These are phyloP conservation scores for Aurifilum marmelostoma DNA, from an alignment of 2,329 filamentous ascomycete species.

Conservation along the genomic window DNA sequence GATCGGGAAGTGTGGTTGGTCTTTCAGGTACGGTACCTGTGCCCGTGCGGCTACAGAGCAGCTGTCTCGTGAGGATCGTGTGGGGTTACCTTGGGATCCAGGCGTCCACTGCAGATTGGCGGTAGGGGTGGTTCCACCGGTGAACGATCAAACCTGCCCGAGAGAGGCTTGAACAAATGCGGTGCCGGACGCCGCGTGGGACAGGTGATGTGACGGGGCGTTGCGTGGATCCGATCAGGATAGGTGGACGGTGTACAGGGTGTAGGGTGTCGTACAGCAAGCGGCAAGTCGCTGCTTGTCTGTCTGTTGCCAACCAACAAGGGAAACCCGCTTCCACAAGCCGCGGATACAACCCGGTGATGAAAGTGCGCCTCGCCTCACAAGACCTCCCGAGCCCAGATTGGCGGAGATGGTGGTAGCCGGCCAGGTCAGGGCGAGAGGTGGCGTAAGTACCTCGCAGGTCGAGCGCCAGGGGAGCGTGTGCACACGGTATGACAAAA, in stretches of 20 bases:
- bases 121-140: constrained; percentile 27
- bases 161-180: constrained; percentile 24
- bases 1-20: constrained; percentile 26
- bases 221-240: constrained; percentile 21
- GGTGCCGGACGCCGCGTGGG: constrained; percentile 27
- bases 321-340: constrained; percentile 13
- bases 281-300: constrained; percentile 19
- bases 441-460: constrained; percentile 20
- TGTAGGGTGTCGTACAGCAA: constrained; percentile 15
- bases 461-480: constrained; percentile 16
- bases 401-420: constrained; percentile 10
- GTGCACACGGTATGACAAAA: constrained; percentile 8
- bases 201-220: constrained; percentile 28
- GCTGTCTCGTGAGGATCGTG: constrained; percentile 17
- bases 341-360: constrained; percentile 21
- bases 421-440: constrained; percentile 3
- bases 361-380: constrained; percentile 19
- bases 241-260: constrained; percentile 20
- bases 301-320: constrained; percentile 17
- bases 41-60: constrained; percentile 20
- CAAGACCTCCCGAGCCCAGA: constrained; percentile 12
- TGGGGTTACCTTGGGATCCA: constrained; percentile 29
- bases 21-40: constrained; percentile 26
- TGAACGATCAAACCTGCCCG: constrained; percentile 16
- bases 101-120: constrained; percentile 1